These are phyloP conservation scores for Micromonas pusilla DNA, from an alignment of 139 green algal species.

Conservation along the genomic window DNA sequence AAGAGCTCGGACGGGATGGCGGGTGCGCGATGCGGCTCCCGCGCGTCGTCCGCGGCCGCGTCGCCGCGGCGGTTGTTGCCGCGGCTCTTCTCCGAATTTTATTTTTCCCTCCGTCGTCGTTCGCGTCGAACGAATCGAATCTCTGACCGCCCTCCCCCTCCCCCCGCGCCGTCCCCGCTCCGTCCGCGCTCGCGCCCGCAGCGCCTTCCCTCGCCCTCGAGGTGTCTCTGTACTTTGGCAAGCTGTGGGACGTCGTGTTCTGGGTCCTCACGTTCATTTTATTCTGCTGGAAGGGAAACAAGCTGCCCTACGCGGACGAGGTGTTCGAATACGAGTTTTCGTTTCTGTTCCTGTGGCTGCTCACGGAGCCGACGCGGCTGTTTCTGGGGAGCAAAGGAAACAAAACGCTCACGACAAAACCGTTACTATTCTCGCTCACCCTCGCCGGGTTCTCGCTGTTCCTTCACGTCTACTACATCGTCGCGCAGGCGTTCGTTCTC, in stretches of 20 bases:
- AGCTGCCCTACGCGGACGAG: conserved; percentile 26
- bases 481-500: conserved; percentile 31
- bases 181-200: not conserved
- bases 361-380: conserved; percentile 22
- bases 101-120: too few species aligned
- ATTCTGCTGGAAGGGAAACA: conserved; percentile 30
- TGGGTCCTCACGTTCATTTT: conserved; percentile 20
- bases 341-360: conserved; percentile 19
- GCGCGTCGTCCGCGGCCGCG: too few species aligned
- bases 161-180: not conserved
- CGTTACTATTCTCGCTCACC: conserved; percentile 1
- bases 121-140: not conserved
- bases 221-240: conserved; percentile 27
- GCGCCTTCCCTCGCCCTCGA: conserved; percentile 16
- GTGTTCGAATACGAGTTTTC: conserved; percentile 23
- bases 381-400: conserved; percentile 30
- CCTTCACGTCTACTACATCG: conserved; percentile 30
- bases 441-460: conserved; percentile 4
- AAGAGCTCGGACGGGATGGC: too few species aligned
- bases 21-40: too few species aligned
- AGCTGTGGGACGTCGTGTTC: conserved; percentile 28
- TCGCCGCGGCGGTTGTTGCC: too few species aligned
- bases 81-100: too few species aligned
- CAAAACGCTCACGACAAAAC: conserved; percentile 11
- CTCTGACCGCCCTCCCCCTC: not conserved